Base-by-base conservation (phyloP, 2,329 filamentous ascomycete species). In the Thyridium curvatum region DNA sequence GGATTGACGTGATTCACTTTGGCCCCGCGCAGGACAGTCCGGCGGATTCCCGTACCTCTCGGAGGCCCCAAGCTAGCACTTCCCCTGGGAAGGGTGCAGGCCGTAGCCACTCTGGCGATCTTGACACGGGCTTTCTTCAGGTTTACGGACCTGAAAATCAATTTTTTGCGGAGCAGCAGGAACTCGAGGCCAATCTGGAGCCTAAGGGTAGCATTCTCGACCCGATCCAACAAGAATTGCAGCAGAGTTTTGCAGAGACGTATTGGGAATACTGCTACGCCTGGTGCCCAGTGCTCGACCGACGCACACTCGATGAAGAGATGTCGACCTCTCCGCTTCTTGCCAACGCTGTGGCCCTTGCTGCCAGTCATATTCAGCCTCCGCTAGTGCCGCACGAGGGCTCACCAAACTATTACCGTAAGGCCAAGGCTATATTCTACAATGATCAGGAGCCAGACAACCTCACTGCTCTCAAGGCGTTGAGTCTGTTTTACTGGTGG, bases 401-500 rank as follows among this genome's bases (percentile, higher is more conserved):
- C 0, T 59, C 65, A 1, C 55, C 53, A 1, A 46, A 49, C 3
- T 66, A 66, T 32, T 68, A 68, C 40, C 50, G 62, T n/a, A 55
- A 54, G 32, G 65, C 63, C 6, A 50, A 55, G 8, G 52, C 46
- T n/a, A 52, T 65, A 3, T 66, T 68, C 37, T 65, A 68, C 38
- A 48, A 58, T 12, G 62, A 66, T 32, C 54, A 62, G 17, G 65
- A 68, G 34, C 45, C 54, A 0, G 58, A 67, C 39, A 53, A 55
- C 1, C 45, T 67, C 16, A 56, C 52, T 0, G 55, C 53, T 0
- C 38, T 68, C 0, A 60, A 61, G 38, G 57, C 63, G 0, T 48
- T 68, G 1, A 49, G 60, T 1, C 41, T 68, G 2, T 65, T 68
- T 30, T 68, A 68, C 49, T 68, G 65, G 65, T 68, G 63, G 64